A percentile compares a stretch with the other conserved stretches of the same genome.
phyloP scores from a whole-genome alignment of 306 rosid species.

The Corylus avellana region DNA sequence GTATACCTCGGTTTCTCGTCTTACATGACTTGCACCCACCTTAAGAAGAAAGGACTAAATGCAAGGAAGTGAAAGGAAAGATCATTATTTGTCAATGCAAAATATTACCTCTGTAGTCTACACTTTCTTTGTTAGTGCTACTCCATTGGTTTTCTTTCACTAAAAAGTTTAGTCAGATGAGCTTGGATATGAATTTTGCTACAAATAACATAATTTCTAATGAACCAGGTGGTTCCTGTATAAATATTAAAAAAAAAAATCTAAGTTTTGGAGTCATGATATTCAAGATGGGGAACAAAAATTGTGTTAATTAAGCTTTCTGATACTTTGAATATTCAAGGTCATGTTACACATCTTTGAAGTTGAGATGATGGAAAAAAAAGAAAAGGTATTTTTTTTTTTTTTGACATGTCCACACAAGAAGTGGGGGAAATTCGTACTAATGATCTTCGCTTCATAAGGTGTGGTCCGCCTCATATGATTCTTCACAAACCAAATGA shows the following conservation, averaged over 20 bases:
- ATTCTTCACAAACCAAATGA: too few relatives aligned
- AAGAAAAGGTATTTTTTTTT: too few relatives aligned
- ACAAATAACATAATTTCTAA: not conserved
- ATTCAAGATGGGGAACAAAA: too few relatives aligned
- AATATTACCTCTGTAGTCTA: not conserved
- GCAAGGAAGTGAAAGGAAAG: conserved; percentile 13
- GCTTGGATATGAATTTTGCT: not conserved
- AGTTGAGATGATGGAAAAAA: too few relatives aligned
- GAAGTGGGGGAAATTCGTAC: too few relatives aligned
- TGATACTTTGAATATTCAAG: not conserved
- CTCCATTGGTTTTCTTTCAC: not conserved
- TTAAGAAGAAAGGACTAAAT: not conserved
- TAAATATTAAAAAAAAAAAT: too few relatives aligned
- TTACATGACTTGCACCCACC: not conserved
- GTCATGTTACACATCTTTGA: too few relatives aligned
- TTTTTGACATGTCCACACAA: too few relatives aligned
- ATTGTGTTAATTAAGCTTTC: not conserved
- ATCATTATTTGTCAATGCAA: conserved; percentile 19
- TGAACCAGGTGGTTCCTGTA: not conserved
- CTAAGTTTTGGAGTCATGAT: too few relatives aligned
- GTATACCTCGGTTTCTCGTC: not conserved
- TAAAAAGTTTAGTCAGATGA: not conserved
- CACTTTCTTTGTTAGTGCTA: not conserved
- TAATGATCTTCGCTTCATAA: too few relatives aligned
- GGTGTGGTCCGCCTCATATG: too few relatives aligned